Base-by-base conservation (phyloP, 139 green algal species). In the Mesotaenium endlicherianum region DNA sequence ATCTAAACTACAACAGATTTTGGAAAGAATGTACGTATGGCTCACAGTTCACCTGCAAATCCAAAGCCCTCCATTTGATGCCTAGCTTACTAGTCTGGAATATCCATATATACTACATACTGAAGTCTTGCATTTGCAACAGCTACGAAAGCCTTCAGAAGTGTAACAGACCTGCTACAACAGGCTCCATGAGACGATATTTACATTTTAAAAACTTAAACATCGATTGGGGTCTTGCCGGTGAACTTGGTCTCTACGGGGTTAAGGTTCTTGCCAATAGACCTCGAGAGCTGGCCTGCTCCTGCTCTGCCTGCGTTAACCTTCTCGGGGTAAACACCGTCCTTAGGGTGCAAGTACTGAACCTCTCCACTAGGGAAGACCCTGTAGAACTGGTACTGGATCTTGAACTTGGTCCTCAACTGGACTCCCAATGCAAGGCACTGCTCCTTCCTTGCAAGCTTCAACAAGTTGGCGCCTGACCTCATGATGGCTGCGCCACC, bases 251-350 rank as follows among this genome's bases (percentile, higher is more conserved):
- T 90, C 71, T 92, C 91, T 43, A 93, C 93, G 57, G 95, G 94
- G 91, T 98, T 93, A 36, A 92, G 78, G 93, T 99, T 99, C 87
- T 97, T 85, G 75, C 96, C 96, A 59, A 99, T 99, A 86, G 92
- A 88, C 75, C 96, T 90, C 83, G 95, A 90, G 92, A 97, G 97
- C 85, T 93, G 85, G 93, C 97, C 97, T 50, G 90, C 93, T 38
- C 89, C 91, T 1, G 89, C 84, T 81, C 96, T 93, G 86, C 95
- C 95, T 42, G 91, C 90, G 91, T 98, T 98, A 39, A 99, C 96
- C 95, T 98, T 98, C 94, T 99, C 96, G 44, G 96, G 96, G 94
- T 98, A 98, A 42, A 98, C 94, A 59, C 96, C 96, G 83, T 99
- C 95, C 91, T 96, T 97, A 75, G 96, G 96, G 92, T 99, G 96